phyloP scores from a whole-genome alignment of 2,329 filamentous ascomycete genomes.

The Blastomyces emzantsi region DNA sequence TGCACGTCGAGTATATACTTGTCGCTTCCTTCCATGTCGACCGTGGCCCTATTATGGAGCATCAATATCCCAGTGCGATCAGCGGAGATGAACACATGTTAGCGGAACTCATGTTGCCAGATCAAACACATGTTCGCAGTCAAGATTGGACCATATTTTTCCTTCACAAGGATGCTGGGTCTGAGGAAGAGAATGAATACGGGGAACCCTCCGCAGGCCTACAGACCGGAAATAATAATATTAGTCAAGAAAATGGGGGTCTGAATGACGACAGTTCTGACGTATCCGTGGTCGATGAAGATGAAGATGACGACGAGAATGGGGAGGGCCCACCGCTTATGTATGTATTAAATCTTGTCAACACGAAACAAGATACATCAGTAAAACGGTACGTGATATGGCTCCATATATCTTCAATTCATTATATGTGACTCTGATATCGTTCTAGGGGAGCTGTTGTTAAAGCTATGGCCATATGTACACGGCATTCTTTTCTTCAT shows the following conservation, averaged over 20 bases:
- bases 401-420: neutral
- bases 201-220: conserved; percentile 39
- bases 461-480: conserved; percentile 99
- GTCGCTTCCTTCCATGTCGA: conserved; percentile 98
- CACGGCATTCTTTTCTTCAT: conserved; percentile 90
- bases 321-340: conserved; percentile 84
- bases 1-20: conserved; percentile 97
- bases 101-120: conserved; percentile 94
- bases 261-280: conserved; percentile 39
- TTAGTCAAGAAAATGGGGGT: conserved; percentile 37
- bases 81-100: conserved; percentile 97
- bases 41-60: conserved; percentile 92
- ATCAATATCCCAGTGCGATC: conserved; percentile 91
- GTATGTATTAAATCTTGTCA: conserved; percentile 94
- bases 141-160: conserved; percentile 99
- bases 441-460: conserved; percentile 70
- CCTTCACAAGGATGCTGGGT: conserved; percentile 84
- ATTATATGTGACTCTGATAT: conserved; percentile 15
- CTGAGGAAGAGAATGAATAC: conserved; percentile 65
- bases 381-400: conserved; percentile 54
- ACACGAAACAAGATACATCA: conserved; percentile 92
- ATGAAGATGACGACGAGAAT: conserved; percentile 56
- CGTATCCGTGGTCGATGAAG: conserved; percentile 33
- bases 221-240: conserved; percentile 29
- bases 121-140: conserved; percentile 87